A percentile compares a stretch with the other conserved stretches of the same genome.
These are phyloP conservation scores for Escovopsis sp. DNA, from an alignment of 2,329 filamentous ascomycete genomes.

Conservation along the genomic window DNA sequence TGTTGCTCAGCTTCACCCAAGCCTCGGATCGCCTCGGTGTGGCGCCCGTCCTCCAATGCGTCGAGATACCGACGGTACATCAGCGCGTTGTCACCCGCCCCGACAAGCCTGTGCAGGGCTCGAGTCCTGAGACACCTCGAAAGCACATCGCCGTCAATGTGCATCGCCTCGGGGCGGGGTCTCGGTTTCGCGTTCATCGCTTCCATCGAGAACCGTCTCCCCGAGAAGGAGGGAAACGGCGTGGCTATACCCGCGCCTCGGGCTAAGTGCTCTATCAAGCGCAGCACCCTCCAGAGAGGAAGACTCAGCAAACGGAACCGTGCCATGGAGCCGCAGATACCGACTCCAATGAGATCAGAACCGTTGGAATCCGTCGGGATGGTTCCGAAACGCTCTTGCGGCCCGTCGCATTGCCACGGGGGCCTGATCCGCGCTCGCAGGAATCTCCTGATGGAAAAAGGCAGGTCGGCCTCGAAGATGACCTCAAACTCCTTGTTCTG, in stretches of 20 bases:
- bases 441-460: conserved; percentile 41
- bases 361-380: conserved; percentile 28
- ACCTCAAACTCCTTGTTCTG: conserved; percentile 26
- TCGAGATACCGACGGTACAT: conserved; percentile 35
- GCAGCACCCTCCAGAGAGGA: conserved; percentile 52
- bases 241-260: conserved; percentile 31
- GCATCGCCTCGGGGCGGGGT: conserved; percentile 34
- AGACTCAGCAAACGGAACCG: conserved; percentile 52
- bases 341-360: conserved; percentile 46
- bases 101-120: conserved; percentile 28
- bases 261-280: conserved; percentile 58
- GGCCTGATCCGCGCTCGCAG: conserved; percentile 37
- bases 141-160: conserved; percentile 54
- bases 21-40: conserved; percentile 21
- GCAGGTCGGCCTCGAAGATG: conserved; percentile 43
- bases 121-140: conserved; percentile 34
- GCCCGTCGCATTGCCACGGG: conserved; percentile 28
- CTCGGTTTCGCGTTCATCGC: conserved; percentile 22
- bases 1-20: conserved; percentile 8
- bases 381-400: conserved; percentile 25
- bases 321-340: conserved; percentile 54
- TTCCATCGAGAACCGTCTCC: conserved; percentile 3
- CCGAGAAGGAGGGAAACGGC: conserved; percentile 14
- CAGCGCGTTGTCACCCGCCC: conserved; percentile 16
- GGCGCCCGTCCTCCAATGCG: conserved; percentile 30